phyloP scores from a whole-genome alignment of 2,329 filamentous ascomycete species.

The Ophiostoma sp. region DNA sequence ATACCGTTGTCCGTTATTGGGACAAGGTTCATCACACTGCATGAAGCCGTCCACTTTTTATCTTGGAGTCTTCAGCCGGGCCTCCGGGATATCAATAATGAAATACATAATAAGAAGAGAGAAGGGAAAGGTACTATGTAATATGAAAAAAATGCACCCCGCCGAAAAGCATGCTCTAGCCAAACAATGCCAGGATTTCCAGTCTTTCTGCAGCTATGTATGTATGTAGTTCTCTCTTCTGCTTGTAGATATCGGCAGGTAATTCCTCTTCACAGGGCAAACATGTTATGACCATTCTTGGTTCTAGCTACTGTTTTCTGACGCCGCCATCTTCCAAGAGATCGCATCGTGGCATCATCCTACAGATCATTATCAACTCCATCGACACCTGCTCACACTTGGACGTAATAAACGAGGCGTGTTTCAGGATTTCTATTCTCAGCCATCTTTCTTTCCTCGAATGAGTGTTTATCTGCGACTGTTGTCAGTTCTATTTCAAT shows the following conservation, averaged over 20 bases:
- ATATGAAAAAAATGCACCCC: not conserved
- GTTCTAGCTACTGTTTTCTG: too few species aligned
- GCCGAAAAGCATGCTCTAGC: not conserved
- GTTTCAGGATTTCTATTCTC: conserved; percentile 3
- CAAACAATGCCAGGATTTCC: not conserved
- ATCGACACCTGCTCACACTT: not conserved
- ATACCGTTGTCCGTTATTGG: not conserved
- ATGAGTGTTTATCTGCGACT: not conserved
- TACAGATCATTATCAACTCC: not conserved
- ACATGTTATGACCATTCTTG: not conserved
- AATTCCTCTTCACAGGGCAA: not conserved
- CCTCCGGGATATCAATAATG: not conserved
- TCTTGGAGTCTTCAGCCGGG: not conserved
- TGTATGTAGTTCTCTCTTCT: too few species aligned
- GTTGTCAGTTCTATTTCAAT: not conserved
- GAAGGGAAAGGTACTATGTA: not conserved
- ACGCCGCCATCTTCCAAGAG: not conserved
- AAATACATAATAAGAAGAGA: not conserved
- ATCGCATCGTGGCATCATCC: not conserved
- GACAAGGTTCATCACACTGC: not conserved
- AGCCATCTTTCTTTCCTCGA: not conserved
- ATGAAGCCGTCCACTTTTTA: not conserved
- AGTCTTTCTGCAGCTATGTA: too few species aligned
- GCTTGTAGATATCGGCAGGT: not conserved
- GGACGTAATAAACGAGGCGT: conserved; percentile 4